Base-by-base conservation (phyloP, 2,329 filamentous ascomycete species). In the Laburnicola sp. region DNA sequence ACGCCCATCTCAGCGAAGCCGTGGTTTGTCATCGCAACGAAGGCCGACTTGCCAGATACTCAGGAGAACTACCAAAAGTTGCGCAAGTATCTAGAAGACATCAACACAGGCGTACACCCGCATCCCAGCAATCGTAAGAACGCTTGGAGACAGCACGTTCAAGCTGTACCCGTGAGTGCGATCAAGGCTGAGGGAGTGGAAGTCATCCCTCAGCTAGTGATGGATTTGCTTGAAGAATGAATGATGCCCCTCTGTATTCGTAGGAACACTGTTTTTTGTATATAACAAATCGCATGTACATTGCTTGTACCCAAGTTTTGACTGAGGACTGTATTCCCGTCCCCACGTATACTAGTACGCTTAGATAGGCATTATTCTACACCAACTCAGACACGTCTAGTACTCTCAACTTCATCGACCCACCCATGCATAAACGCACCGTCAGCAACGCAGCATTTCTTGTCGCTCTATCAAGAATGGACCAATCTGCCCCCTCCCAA, bases 21-120 rank as follows among this genome's bases (percentile, higher is more conserved):
- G 0, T 99, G 94, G 94, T 94, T 96, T 65, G 92, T 97, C 4
- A 86, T 97, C 37, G 93, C 90, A 1, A 97, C 92, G 21, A 97
- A 97, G 74, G 92, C 90, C 0, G 93, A 97, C 70, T 71, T 96
- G 48, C 83, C 86, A 3, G 82, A 82, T 2, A 96, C 94, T 2
- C 83, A 91, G 70, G 82, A 85, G 23, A 95, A 94, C 68, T 99
- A 90, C 70, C 74, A 72, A 31, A 74, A 76, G 45, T 76, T 99
- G 60, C 85, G 85, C 59, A 74, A 75, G 6, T 96, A 97, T 72
- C 74, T 99, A 3, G 78, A 82, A 3, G 76, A 76, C 3, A 80
- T 97, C 23, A 82, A 82, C 45, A 76, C 76, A 0, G 86, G 87
- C 1, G 73, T 76, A 21, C 79, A 81, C 51, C 77, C 80, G 26